Evolutionary conservation across 352 stramenopile genomes (phyloP), one percentile per base, ranked within the genome.

Genomic region (Globisporangium splendens): DNA sequence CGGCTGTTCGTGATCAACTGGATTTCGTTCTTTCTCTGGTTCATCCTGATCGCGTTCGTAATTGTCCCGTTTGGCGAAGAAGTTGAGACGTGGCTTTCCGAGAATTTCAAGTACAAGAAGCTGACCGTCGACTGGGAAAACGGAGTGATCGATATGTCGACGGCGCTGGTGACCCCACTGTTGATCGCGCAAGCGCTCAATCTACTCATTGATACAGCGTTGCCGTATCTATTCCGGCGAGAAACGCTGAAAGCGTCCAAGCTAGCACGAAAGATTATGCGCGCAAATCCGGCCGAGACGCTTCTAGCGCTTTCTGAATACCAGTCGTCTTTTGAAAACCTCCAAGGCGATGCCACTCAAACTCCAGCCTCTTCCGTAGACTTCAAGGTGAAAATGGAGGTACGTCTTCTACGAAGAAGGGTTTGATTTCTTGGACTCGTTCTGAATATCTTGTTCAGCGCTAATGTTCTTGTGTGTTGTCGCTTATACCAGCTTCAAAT

Each of bases 11-110:
- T 79, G 20, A 94, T 96, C 65, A 94, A 93, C 61, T 96, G 87
- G 87, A 91, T 95, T 49, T 93, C 85, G 17, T 95, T 95, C 57
- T 96, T 96, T 56, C 64, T 93, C 41, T 96, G 85, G 87, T 96
- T 94, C 52, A 92, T 96, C 54, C 61, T 94, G 43, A 93, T 96
- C 38, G 83, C 87, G 10, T 95, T 95, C 56, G 77, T 93, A 50
- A 93, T 93, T 55, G 83, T 94, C 1, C 87, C 87, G 14, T 96
- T 94, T 39, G 87, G 87, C 0, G 69, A 87, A 41, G 56, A 84
- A 33, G 81, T 96, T 21, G 84, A 96, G 56, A 80, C 77, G 12
- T 95, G 83, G 83, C 70, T 95, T 15, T 74, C 79, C 2, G 66
- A 77, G 38, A 90, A 91, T 56, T 77, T 95, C 49, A 80, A 86